Percentiles rank a stretch among this genome's conserved stretches.
These are phyloP conservation scores for Spongospora subterranea DNA, from an alignment of 208 protist species.

Conservation along the genomic window DNA sequence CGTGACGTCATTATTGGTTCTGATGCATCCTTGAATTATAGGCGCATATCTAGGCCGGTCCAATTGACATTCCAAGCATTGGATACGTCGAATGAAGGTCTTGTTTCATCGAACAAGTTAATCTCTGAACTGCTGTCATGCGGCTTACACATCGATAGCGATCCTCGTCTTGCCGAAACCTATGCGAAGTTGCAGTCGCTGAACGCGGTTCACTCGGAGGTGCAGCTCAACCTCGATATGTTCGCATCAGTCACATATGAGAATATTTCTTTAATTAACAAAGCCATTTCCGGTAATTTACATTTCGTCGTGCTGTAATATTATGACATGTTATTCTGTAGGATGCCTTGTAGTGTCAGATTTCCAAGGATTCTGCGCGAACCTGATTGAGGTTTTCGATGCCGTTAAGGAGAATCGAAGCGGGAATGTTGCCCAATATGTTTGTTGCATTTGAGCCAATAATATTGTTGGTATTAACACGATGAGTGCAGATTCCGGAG, in stretches of 20 bases:
- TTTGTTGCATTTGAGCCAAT: too few relatives aligned
- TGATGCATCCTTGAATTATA: background rate
- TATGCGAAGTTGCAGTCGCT: conserved; percentile 15
- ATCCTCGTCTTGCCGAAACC: conserved; percentile 42
- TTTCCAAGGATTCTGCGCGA: conserved; percentile 15
- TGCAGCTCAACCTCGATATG: background rate
- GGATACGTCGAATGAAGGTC: background rate
- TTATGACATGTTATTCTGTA: background rate
- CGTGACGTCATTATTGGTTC: background rate
- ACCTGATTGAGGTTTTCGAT: conserved; percentile 18
- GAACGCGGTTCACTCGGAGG: background rate
- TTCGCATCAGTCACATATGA: conserved; percentile 8
- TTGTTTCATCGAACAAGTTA: background rate
- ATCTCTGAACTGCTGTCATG: background rate
- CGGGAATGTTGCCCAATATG: background rate
- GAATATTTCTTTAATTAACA: conserved; percentile 45
- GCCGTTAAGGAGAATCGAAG: conserved; percentile 9
- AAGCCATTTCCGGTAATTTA: conserved; percentile 28
- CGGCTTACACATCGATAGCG: conserved; percentile 35
- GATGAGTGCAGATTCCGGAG: conserved; percentile 6
- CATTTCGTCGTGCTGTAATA: background rate
- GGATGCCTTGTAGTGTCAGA: conserved; percentile 4
- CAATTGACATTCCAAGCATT: conserved; percentile 45
- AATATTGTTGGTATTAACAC: background rate
- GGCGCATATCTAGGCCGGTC: background rate